Conservation (phyloP, 108 stramenopile genomes). For the Craspedostauros australis region DNA sequence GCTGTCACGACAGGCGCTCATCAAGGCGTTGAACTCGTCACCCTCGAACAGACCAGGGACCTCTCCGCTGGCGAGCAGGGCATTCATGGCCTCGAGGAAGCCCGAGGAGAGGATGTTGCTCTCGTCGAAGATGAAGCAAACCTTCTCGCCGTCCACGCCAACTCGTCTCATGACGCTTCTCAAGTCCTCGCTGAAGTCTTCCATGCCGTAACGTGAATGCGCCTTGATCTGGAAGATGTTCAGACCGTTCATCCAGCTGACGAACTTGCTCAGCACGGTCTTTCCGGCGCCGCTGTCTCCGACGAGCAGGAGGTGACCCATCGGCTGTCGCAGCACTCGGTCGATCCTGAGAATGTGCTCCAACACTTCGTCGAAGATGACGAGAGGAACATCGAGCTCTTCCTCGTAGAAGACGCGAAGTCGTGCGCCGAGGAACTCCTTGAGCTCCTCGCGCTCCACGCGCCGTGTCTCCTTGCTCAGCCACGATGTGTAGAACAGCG, state of each 20-base stretch:
- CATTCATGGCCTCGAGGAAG: constrained; percentile 99
- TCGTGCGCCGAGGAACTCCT: constrained; percentile 82
- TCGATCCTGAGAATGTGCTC: constrained; percentile 89
- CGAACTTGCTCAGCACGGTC: constrained; percentile 45
- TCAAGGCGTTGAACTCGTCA: constrained; percentile 90
- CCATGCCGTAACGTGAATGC: constrained; percentile 85
- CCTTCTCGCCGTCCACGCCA: constrained; percentile 94
- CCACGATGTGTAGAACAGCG: constrained; percentile 93
- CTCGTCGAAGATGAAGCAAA: constrained; percentile 99
- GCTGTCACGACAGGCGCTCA: constrained; percentile 88
- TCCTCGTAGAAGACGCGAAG: constrained; percentile 97
- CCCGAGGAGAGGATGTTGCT: constrained; percentile 86
- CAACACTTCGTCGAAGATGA: constrained; percentile 96
- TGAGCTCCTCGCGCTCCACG: constrained; percentile 75
- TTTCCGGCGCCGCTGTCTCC: constrained; percentile 97
- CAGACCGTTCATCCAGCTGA: constrained; percentile 97
- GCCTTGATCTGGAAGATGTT: constrained; percentile 94
- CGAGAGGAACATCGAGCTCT: constrained; percentile 94
- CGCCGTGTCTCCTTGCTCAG: constrained; percentile 86
- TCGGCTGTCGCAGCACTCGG: constrained; percentile 82
- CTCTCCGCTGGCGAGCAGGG: constrained; percentile 97
- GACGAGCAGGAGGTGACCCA: constrained; percentile 87
- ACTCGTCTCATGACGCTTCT: constrained; percentile 88
- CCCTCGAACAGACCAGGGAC: constrained; percentile 99
- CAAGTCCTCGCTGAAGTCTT: constrained; percentile 96